phyloP scores from a whole-genome alignment of 805 yeast species.

The Yarrowia deformans region DNA sequence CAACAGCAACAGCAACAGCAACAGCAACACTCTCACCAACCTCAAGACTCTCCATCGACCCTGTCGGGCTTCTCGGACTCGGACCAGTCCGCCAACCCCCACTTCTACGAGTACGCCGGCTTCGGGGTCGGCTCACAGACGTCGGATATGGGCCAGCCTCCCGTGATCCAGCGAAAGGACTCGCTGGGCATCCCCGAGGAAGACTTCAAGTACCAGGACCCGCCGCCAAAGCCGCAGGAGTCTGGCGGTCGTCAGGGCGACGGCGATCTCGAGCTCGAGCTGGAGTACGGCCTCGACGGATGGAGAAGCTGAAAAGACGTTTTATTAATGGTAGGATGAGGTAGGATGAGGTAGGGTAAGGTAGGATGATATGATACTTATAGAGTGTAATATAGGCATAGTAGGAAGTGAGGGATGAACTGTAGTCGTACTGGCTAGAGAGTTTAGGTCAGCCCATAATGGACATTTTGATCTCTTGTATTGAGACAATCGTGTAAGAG shows the following conservation, averaged over 20 bases:
- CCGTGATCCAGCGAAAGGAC: constrained; percentile 47
- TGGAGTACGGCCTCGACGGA: constrained; percentile 73
- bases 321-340: background rate
- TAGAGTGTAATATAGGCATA: constrained; percentile 8
- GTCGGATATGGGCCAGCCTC: constrained; percentile 44
- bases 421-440: too few species aligned
- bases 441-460: too few species aligned
- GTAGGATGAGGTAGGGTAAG: constrained; percentile 1
- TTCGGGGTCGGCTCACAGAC: constrained; percentile 34
- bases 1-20: constrained; percentile 43
- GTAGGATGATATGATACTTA: constrained; percentile 2
- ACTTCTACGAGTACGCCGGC: constrained; percentile 34
- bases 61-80: constrained; percentile 34
- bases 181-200: constrained; percentile 59
- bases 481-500: too few species aligned
- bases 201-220: constrained; percentile 54
- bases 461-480: too few species aligned
- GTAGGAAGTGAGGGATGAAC: background rate
- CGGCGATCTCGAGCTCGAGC: constrained; percentile 65
- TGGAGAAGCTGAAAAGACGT: constrained; percentile 5
- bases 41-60: constrained; percentile 38
- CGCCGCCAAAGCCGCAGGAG: constrained; percentile 72
- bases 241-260: constrained; percentile 47
- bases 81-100: constrained; percentile 36
- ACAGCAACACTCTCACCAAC: constrained; percentile 39